These are phyloP conservation scores for Tetrapisispora fleetii DNA, from an alignment of 805 yeast genomes.

Conservation along the genomic window DNA sequence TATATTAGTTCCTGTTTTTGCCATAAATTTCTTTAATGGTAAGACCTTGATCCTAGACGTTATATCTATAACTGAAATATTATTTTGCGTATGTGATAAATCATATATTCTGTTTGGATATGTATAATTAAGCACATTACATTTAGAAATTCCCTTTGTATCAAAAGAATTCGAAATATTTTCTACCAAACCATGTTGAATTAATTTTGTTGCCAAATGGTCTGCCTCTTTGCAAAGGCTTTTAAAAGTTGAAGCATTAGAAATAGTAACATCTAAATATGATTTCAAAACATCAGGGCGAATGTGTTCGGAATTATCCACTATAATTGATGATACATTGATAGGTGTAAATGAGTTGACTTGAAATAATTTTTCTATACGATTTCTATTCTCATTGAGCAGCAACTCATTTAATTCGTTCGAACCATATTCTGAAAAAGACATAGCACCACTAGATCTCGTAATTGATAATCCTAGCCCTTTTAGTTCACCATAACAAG, in stretches of 20 bases:
- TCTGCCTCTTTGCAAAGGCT: conserved; percentile 21
- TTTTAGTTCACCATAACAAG: neutral
- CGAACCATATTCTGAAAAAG: neutral
- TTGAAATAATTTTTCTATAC: conserved; percentile 6
- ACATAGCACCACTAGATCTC: neutral
- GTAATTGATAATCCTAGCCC: neutral
- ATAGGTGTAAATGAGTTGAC: conserved; percentile 19
- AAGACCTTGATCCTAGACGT: conserved; percentile 26
- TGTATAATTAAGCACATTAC: neutral
- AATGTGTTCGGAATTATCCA: conserved; percentile 12
- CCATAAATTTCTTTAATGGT: conserved; percentile 63
- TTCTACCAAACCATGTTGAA: conserved; percentile 22
- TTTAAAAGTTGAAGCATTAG: conserved; percentile 17
- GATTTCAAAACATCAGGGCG: conserved; percentile 16
- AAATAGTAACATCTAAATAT: conserved; percentile 22
- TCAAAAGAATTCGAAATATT: conserved; percentile 14
- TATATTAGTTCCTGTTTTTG: conserved; percentile 89
- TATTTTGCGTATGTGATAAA: neutral
- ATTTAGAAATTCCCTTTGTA: neutral
- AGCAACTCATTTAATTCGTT: neutral
- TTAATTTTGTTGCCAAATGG: conserved; percentile 19
- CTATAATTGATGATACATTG: conserved; percentile 9
- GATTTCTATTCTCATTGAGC: neutral
- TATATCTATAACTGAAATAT: conserved; percentile 18
- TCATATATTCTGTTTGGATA: neutral